These are phyloP conservation scores for Hymenoscyphus scutula DNA, from an alignment of 2,329 filamentous ascomycete species.

Conservation along the genomic window DNA sequence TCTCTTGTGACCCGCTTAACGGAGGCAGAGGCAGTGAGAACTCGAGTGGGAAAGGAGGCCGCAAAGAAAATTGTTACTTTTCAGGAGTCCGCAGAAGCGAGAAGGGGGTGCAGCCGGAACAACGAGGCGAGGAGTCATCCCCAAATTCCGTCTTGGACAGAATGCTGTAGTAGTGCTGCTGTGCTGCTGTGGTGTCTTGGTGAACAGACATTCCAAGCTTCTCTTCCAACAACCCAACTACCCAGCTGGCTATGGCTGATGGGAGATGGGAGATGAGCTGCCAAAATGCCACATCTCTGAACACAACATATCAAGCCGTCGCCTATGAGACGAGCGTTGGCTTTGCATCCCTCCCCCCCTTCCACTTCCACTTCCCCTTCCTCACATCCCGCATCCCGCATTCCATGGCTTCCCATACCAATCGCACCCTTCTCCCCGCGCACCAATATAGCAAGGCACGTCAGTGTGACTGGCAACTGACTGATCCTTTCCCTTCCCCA, in stretches of 20 bases:
- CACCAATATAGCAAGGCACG: slow-evolving; percentile 11
- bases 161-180: background rate
- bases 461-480: slow-evolving; percentile 15
- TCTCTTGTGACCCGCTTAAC: background rate
- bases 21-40: background rate
- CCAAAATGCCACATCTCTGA: background rate
- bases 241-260: slow-evolving; percentile 6
- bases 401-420: slow-evolving; percentile 5
- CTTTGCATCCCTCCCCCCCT: slow-evolving; percentile 4
- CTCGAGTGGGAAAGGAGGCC: background rate
- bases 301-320: slow-evolving; percentile 15
- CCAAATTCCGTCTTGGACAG: background rate
- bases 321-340: slow-evolving; percentile 19
- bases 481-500: slow-evolving; percentile 2
- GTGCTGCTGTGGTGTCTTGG: background rate
- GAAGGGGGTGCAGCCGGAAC: background rate
- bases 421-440: background rate
- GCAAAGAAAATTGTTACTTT: background rate
- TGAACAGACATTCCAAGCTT: background rate
- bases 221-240: slow-evolving; percentile 3
- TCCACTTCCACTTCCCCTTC: too few species aligned
- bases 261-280: slow-evolving; percentile 15
- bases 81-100: background rate
- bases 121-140: background rate
- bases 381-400: too few species aligned